Base-by-base conservation (phyloP, 2,329 filamentous ascomycete species). In the Colletotrichum godetiae region DNA sequence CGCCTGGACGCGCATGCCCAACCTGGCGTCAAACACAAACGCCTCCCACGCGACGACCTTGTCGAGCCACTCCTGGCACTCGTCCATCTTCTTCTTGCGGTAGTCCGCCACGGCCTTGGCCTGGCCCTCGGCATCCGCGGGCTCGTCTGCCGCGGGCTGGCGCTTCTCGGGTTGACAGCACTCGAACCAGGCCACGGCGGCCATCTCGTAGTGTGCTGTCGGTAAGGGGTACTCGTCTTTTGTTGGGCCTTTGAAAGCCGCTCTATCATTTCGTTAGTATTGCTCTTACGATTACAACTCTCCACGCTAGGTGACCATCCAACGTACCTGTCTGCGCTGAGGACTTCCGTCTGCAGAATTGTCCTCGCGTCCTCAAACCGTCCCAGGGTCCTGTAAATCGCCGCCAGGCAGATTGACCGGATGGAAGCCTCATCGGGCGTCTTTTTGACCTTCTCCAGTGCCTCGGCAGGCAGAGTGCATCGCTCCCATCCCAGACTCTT, bases 161-260 rank as follows among this genome's bases (percentile, higher is more conserved):
- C 75, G 65, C 4, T 76, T 76, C 75, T 76, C 78, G 1, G 85
- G 81, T 35, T 83, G 80, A 76, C 84, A 87, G 65, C 86, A 87
- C 78, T 96, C 93, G 70, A 89, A 87, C 95, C 96, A 99, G 1
- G 92, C 85, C 67, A 94, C 90, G 8, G 93, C 94, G 0, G 92
- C 95, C 85, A 97, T 90, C 83, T 99, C 97, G 82, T 98, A 98
- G 76, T 94, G 88, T 1, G 93, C 95, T 0, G 92, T 90, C 0
- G 96, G 94, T 7, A 89, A 85, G 11, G 91, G 86, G 85, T 93
- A 95, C 77, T 93, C 92, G 72, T 95, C 93, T 70, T 88, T 91
- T 2, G 88, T 86, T 0, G 85, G 78, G 2, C 92, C 92, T 75
- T 89, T 92, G 80, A 92, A 91, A 13, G 82, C 78, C 1, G 81